Evolutionary conservation across 2,329 filamentous ascomycete genomes (phyloP).

Genomic region (Neopestalotiopsis clavispora): DNA sequence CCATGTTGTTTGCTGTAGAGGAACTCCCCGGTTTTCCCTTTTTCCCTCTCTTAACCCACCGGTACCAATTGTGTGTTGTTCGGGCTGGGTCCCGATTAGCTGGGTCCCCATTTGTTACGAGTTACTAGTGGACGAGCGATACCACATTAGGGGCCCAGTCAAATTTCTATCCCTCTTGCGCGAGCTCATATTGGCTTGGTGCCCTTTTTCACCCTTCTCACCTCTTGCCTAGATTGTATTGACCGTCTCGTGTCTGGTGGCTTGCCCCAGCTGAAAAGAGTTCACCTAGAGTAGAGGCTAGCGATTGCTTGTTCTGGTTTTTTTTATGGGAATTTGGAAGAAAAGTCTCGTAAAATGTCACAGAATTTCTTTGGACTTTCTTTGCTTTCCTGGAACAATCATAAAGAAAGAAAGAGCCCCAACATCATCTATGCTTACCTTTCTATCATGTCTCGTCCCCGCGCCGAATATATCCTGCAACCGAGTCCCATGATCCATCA

Average conservation of each 20-base stretch:
- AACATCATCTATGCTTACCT: too few species aligned
- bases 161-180: background rate
- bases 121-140: background rate
- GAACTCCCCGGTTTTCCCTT: background rate
- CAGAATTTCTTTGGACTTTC: background rate
- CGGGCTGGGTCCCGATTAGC: conserved; percentile 1
- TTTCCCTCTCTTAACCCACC: too few species aligned
- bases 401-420: too few species aligned
- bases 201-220: background rate
- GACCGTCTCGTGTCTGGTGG: background rate
- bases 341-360: too few species aligned
- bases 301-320: too few species aligned
- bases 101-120: background rate
- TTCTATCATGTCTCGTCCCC: background rate
- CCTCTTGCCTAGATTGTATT: background rate
- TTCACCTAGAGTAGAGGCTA: too few species aligned
- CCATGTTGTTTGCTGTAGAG: background rate
- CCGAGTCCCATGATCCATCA: background rate
- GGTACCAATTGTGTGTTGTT: background rate
- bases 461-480: background rate
- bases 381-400: background rate
- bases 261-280: background rate
- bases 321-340: too few species aligned
- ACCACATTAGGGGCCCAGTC: background rate
- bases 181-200: conserved; percentile 1